phyloP scores from a whole-genome alignment of 2,329 filamentous ascomycete species.

The Esteya vermicola region DNA sequence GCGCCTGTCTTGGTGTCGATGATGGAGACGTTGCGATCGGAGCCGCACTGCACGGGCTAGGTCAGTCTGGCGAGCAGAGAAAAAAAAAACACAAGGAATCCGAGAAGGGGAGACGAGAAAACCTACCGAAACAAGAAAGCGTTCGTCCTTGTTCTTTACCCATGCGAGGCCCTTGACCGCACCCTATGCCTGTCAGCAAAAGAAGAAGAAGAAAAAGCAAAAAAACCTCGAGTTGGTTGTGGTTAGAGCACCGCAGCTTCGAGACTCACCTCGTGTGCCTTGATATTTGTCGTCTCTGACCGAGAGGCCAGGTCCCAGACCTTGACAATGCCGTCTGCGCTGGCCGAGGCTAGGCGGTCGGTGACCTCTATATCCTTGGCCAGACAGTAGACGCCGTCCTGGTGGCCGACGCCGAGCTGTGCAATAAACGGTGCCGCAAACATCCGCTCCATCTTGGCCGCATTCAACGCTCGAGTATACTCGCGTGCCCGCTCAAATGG shows the following conservation, averaged over 20 bases:
- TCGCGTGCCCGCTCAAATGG: slow-evolving; percentile 85
- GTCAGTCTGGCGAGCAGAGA: not conserved
- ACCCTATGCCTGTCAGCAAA: slow-evolving; percentile 29
- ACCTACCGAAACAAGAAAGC: slow-evolving; percentile 29
- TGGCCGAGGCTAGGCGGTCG: slow-evolving; percentile 65
- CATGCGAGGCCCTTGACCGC: slow-evolving; percentile 86
- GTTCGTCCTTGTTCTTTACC: slow-evolving; percentile 52
- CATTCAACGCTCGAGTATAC: slow-evolving; percentile 57
- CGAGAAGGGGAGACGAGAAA: slow-evolving; percentile 41
- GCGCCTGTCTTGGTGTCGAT: slow-evolving; percentile 84
- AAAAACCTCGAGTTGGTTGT: too few species aligned
- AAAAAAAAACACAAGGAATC: not conserved
- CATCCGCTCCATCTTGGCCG: slow-evolving; percentile 87
- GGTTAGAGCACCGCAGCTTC: too few species aligned
- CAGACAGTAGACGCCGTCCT: slow-evolving; percentile 77
- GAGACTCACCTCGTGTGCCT: slow-evolving; percentile 53
- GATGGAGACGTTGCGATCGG: slow-evolving; percentile 76
- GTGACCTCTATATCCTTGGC: slow-evolving; percentile 66
- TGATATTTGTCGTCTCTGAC: slow-evolving; percentile 57
- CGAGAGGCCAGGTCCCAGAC: slow-evolving; percentile 46
- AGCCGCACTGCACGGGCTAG: slow-evolving; percentile 41
- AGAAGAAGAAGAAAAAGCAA: not conserved
- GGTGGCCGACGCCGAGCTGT: slow-evolving; percentile 79
- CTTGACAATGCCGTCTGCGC: slow-evolving; percentile 87
- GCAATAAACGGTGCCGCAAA: slow-evolving; percentile 58